Conservation (phyloP, 805 yeast genomes). For the Hagleromyces aurorensis region DNA sequence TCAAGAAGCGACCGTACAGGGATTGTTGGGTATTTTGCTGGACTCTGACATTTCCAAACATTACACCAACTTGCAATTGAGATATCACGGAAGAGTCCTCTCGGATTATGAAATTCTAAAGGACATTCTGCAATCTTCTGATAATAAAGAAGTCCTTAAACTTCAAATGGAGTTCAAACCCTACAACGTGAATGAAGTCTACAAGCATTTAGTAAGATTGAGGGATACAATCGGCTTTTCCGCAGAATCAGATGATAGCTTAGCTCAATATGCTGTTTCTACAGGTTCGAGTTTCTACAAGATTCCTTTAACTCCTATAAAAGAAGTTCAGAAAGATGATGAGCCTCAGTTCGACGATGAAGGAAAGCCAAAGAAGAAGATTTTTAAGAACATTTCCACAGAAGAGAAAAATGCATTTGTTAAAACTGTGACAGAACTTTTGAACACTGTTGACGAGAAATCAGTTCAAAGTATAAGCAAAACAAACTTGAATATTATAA, state of each 20-base stretch:
- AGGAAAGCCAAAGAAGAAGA: constrained; percentile 13
- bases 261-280: constrained; percentile 29
- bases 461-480: constrained; percentile 13
- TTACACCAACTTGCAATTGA: constrained; percentile 24
- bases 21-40: constrained; percentile 21
- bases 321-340: constrained; percentile 9
- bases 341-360: constrained; percentile 9
- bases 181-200: constrained; percentile 26
- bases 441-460: constrained; percentile 14
- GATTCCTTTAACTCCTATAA: constrained; percentile 20
- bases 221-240: constrained; percentile 31
- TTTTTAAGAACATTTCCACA: constrained; percentile 20
- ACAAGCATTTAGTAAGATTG: constrained; percentile 25
- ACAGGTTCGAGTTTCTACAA: constrained; percentile 26
- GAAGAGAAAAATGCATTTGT: constrained; percentile 24
- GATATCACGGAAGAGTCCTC: constrained; percentile 12
- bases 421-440: constrained; percentile 19
- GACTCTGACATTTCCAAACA: constrained; percentile 23
- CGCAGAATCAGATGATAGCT: constrained; percentile 26
- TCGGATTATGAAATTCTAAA: constrained; percentile 15
- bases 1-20: constrained; percentile 22
- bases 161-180: constrained; percentile 20
- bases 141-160: constrained; percentile 11
- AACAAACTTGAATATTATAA: constrained; percentile 18
- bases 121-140: constrained; percentile 13